These are phyloP conservation scores for Dentipellis sp. DNA, from an alignment of 768 basidiomycete genomes.

Conservation along the genomic window DNA sequence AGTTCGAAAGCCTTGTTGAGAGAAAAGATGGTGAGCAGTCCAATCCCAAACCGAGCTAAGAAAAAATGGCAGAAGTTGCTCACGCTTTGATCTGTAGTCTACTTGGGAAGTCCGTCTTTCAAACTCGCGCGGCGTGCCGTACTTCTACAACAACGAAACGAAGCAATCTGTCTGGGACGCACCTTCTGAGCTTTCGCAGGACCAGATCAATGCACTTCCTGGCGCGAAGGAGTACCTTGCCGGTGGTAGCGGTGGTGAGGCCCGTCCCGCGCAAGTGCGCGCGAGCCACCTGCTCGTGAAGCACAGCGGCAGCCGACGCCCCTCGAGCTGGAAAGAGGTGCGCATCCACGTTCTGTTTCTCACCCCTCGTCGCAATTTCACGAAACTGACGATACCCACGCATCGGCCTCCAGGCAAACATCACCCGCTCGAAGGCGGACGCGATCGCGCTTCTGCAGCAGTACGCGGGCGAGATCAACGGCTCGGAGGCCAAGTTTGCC, in stretches of 20 bases:
- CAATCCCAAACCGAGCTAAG: no score
- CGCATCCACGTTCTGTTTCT: conserved; percentile 15
- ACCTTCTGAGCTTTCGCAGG: conserved; percentile 51
- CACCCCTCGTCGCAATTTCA: background rate
- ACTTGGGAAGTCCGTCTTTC: conserved; percentile 87
- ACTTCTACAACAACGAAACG: conserved; percentile 77
- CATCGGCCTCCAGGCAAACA: conserved; percentile 38
- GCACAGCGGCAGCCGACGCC: conserved; percentile 69
- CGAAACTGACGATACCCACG: background rate
- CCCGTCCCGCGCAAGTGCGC: conserved; percentile 51
- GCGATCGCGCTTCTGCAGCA: conserved; percentile 71
- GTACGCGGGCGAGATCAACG: conserved; percentile 54
- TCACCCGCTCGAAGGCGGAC: conserved; percentile 83
- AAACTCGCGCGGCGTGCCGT: conserved; percentile 64
- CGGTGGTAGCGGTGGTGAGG: conserved; percentile 16
- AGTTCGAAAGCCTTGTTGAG: no score
- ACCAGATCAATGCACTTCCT: conserved; percentile 52
- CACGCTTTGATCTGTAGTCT: conserved; percentile 1
- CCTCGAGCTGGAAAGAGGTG: conserved; percentile 82
- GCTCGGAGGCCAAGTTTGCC: conserved; percentile 51
- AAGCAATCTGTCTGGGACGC: conserved; percentile 73
- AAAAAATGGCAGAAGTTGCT: no score
- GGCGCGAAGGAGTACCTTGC: conserved; percentile 49
- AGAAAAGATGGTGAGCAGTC: no score
- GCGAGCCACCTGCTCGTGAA: conserved; percentile 97